A percentile compares a stretch with the other conserved stretches of the same genome.
Evolutionary conservation across 805 yeast genomes (phyloP).

Genomic region (Starmera dryadoides): DNA sequence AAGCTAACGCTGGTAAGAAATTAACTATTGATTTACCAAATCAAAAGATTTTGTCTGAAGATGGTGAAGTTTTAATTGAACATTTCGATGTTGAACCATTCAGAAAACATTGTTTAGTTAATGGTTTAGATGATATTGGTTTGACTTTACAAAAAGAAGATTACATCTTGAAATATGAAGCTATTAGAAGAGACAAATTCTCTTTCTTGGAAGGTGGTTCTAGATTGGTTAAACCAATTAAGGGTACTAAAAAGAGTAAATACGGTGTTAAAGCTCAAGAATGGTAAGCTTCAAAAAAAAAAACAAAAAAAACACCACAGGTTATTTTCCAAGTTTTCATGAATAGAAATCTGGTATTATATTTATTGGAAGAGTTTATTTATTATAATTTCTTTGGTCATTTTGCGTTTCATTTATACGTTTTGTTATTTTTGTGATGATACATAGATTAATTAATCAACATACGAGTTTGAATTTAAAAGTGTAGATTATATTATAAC

Average conservation of each 20-base stretch:
- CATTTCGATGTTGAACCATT: constrained; percentile 84
- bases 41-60: constrained; percentile 65
- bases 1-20: constrained; percentile 63
- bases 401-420: too few species aligned
- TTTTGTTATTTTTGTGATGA: too few species aligned
- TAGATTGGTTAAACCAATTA: constrained; percentile 53
- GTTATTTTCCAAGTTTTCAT: too few species aligned
- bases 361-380: too few species aligned
- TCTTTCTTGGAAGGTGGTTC: constrained; percentile 94
- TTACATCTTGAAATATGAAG: constrained; percentile 68
- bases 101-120: constrained; percentile 90
- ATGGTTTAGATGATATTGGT: constrained; percentile 96
- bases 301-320: background rate
- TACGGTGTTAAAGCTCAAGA: constrained; percentile 67
- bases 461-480: too few species aligned
- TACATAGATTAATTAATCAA: too few species aligned
- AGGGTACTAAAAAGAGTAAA: constrained; percentile 60
- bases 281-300: too few species aligned
- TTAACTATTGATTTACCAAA: constrained; percentile 80
- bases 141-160: constrained; percentile 87
- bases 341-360: too few species aligned
- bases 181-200: constrained; percentile 65
- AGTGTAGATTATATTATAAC: too few species aligned
- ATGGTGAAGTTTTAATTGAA: constrained; percentile 70
- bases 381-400: too few species aligned